Evolutionary conservation across 257 asterid genomes (phyloP), one percentile per base, ranked within the genome.

Genomic region (Plantago major): DNA sequence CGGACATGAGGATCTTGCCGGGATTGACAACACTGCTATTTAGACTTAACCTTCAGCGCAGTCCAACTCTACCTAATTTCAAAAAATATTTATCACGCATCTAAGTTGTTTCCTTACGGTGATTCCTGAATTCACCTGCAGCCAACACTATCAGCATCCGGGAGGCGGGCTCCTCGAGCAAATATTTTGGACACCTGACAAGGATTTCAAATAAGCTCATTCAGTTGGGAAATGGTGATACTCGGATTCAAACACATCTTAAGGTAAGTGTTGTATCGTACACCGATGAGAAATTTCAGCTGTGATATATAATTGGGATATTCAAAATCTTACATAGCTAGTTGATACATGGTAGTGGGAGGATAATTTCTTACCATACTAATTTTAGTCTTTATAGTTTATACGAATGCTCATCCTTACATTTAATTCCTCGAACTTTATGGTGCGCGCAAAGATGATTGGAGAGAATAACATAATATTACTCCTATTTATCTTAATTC

Each of bases 161-260:
- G 91, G 59, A 85, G 78, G 70, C 53, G 60, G 48, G 76, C 87
- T 46, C 94, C 95, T 61, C 86, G 90, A 65, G 88, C 87, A 5
- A 95, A 62, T 85, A 87, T 73, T 74, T 87, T 67, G 96, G 97
- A 57, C 97, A 90, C 78, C 55, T 87, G 59, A 85, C 97, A 10
- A 79, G 95, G 55, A 83, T 90, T 68, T 82, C 95, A 55, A 90
- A 90, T 80, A 90, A 83, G 69, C 80, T 90, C 60, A 65, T 81
- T 66, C 94, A 87, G 77, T 67, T 77, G 78, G 90, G 80, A 59
- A 85, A 72, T 75, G 67, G 42, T 58, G 84, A 83, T 63, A 65
- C 46, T 55, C 68, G 65, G 76, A 69, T 87, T 59, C 94, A 81
- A 76, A 75, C 83, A 47, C 86, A 73, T 76, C 82, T 87, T 72